Percentiles rank a stretch among this genome's conserved stretches.
Conservation (phyloP, 345 rosid species). For the Populus simonii region DNA sequence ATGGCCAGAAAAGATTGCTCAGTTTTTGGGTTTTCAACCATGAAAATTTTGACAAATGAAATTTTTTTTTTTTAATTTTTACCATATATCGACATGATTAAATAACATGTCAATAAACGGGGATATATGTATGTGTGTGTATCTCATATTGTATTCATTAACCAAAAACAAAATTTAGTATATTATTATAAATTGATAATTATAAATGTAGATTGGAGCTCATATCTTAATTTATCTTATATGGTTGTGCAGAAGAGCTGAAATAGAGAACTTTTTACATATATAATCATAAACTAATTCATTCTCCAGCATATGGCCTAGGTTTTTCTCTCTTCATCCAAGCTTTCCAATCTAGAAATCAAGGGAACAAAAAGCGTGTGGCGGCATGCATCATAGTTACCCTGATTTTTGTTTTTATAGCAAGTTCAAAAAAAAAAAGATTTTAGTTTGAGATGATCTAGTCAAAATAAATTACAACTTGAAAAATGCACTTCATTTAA, state of each 20-base stretch:
- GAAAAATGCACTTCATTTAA: background rate
- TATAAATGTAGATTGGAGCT: too few relatives aligned
- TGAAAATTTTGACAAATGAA: too few relatives aligned
- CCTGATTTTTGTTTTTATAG: background rate
- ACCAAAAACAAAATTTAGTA: too few relatives aligned
- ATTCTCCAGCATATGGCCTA: background rate
- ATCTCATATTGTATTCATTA: too few relatives aligned
- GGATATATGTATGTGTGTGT: too few relatives aligned
- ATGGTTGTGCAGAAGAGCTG: background rate
- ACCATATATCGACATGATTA: too few relatives aligned
- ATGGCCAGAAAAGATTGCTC: too few relatives aligned
- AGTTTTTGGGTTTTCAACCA: too few relatives aligned
- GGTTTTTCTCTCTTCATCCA: background rate
- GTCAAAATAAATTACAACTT: background rate
- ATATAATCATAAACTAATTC: background rate
- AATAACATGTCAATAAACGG: too few relatives aligned
- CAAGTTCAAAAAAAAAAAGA: background rate
- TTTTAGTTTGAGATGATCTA: background rate
- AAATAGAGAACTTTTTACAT: background rate
- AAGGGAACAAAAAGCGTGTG: background rate
- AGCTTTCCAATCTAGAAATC: background rate
- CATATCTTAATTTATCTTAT: too few relatives aligned
- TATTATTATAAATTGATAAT: too few relatives aligned
- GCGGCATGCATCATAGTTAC: background rate
- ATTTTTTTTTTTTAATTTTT: too few relatives aligned